These are phyloP conservation scores for Allomyces javanicus DNA, from an alignment of 192 early-diverging fungal genomes.

Conservation along the genomic window DNA sequence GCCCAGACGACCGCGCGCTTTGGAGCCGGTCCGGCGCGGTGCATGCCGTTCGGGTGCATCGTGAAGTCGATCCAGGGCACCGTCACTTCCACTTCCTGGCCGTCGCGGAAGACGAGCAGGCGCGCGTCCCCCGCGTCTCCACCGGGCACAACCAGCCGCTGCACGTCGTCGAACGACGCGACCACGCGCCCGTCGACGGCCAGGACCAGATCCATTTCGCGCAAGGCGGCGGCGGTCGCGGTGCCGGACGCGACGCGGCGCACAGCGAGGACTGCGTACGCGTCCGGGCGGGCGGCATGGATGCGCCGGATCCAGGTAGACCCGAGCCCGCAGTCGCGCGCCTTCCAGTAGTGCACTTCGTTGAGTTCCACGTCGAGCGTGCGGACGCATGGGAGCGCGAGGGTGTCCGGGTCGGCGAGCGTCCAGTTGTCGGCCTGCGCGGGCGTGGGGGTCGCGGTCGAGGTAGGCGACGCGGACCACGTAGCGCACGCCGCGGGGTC, in stretches of 20 bases:
- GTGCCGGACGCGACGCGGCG: conserved; percentile 34
- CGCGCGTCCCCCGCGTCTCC: neutral
- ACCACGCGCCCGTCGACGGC: conserved; percentile 41
- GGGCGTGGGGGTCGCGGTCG: too few relatives aligned
- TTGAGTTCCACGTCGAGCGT: conserved; percentile 41
- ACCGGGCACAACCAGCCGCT: conserved; percentile 31
- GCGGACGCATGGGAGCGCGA: conserved; percentile 15
- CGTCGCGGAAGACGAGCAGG: conserved; percentile 33
- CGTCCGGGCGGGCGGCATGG: conserved; percentile 26
- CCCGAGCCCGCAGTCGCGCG: conserved; percentile 36
- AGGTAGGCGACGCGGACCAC: too few relatives aligned
- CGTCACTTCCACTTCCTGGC: conserved; percentile 35
- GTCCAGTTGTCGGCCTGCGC: too few relatives aligned
- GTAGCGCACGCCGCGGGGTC: too few relatives aligned
- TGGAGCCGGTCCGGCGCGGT: too few relatives aligned
- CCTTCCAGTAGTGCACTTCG: conserved; percentile 32
- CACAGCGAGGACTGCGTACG: conserved; percentile 33
- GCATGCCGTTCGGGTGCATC: conserved; percentile 15
- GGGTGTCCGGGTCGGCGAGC: too few relatives aligned
- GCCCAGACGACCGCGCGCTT: conserved; percentile 63
- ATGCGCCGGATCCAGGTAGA: conserved; percentile 34
- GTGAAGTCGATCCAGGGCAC: conserved; percentile 40
- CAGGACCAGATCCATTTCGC: conserved; percentile 47
- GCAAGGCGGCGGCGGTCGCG: conserved; percentile 27
- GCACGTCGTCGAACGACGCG: conserved; percentile 23